Percentiles rank a stretch among this genome's conserved stretches.
Evolutionary conservation across 2,329 filamentous ascomycete genomes (phyloP).

Genomic region (Phyllosticta citriasiana): DNA sequence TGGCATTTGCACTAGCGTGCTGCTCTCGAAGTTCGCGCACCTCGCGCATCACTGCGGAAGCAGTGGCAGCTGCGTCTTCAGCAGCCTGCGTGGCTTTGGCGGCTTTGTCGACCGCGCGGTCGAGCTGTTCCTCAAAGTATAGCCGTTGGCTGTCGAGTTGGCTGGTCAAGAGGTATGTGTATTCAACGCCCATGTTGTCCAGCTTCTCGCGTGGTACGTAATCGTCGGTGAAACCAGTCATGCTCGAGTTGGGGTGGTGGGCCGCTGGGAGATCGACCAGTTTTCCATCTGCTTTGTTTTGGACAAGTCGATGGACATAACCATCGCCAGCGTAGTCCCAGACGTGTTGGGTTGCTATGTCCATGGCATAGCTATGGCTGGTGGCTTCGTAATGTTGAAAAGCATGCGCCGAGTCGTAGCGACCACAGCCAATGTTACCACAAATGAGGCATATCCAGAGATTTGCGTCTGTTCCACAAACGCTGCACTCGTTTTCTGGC

Average conservation of each 20-base stretch:
- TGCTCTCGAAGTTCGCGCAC: slow-evolving; percentile 45
- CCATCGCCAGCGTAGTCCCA: slow-evolving; percentile 97
- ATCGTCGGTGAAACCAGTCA: slow-evolving; percentile 44
- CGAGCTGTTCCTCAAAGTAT: slow-evolving; percentile 90
- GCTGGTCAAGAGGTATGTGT: slow-evolving; percentile 83
- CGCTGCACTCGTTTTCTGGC: slow-evolving; percentile 61
- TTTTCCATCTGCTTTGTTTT: slow-evolving; percentile 87
- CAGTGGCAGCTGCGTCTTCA: slow-evolving; percentile 42
- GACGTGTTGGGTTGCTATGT: slow-evolving; percentile 85
- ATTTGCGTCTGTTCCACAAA: slow-evolving; percentile 71
- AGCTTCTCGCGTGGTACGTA: slow-evolving; percentile 62
- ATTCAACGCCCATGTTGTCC: slow-evolving; percentile 80
- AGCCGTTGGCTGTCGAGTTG: slow-evolving; percentile 87
- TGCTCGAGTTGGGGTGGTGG: slow-evolving; percentile 20
- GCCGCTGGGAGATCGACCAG: slow-evolving; percentile 73
- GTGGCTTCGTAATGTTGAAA: slow-evolving; percentile 90
- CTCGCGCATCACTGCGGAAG: slow-evolving; percentile 40
- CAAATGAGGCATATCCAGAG: slow-evolving; percentile 95
- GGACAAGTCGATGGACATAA: slow-evolving; percentile 91
- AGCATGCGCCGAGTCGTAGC: slow-evolving; percentile 88
- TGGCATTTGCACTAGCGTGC: slow-evolving; percentile 42
- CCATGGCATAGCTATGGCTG: slow-evolving; percentile 82
- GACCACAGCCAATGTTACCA: slow-evolving; percentile 82
- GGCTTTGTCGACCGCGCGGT: slow-evolving; percentile 83
- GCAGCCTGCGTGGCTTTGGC: slow-evolving; percentile 62